A percentile compares a stretch with the other conserved stretches of the same genome.
phyloP scores from a whole-genome alignment of 1,284 basidiomycete genomes.

The Porogramme epimiltina region DNA sequence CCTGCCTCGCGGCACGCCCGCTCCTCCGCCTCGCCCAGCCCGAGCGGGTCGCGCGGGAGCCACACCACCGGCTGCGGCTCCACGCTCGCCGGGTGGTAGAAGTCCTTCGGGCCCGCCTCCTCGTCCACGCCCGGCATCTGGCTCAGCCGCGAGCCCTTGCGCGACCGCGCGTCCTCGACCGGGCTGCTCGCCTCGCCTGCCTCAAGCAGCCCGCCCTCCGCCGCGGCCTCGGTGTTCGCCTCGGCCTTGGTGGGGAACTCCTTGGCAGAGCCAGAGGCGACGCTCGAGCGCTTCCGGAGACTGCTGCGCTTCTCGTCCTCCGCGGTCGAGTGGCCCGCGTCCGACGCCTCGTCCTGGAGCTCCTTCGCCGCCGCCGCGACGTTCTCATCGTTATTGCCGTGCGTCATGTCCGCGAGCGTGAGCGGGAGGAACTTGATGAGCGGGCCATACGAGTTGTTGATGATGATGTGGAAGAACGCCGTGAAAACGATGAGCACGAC shows the following conservation, averaged over 20 bases:
- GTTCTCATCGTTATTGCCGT: slow-evolving; percentile 35
- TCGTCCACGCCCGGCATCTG: slow-evolving; percentile 23
- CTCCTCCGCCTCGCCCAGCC: slow-evolving; percentile 67
- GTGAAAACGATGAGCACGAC: slow-evolving; percentile 82
- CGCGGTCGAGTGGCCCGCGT: neutral
- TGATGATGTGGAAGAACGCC: slow-evolving; percentile 67
- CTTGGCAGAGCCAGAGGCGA: slow-evolving; percentile 6
- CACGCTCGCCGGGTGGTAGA: slow-evolving; percentile 81
- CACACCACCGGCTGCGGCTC: slow-evolving; percentile 79
- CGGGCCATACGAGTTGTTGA: slow-evolving; percentile 72
- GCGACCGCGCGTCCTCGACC: neutral
- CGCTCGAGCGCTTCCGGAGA: slow-evolving; percentile 11
- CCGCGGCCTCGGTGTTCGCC: neutral
- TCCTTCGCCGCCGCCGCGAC: slow-evolving; percentile 21
- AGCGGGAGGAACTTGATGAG: slow-evolving; percentile 72
- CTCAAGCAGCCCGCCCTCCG: neutral
- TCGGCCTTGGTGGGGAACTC: slow-evolving; percentile 1
- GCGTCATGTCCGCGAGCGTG: slow-evolving; percentile 74
- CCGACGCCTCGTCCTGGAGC: slow-evolving; percentile 18
- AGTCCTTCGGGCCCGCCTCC: slow-evolving; percentile 44
- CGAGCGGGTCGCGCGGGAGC: slow-evolving; percentile 76
- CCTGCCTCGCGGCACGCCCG: slow-evolving; percentile 56
- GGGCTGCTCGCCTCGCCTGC: neutral
- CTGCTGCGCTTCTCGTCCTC: slow-evolving; percentile 5
- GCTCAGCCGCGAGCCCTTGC: neutral